Base-by-base conservation (phyloP, 331 rosid genomes). In the Pyracantha coccinea region DNA sequence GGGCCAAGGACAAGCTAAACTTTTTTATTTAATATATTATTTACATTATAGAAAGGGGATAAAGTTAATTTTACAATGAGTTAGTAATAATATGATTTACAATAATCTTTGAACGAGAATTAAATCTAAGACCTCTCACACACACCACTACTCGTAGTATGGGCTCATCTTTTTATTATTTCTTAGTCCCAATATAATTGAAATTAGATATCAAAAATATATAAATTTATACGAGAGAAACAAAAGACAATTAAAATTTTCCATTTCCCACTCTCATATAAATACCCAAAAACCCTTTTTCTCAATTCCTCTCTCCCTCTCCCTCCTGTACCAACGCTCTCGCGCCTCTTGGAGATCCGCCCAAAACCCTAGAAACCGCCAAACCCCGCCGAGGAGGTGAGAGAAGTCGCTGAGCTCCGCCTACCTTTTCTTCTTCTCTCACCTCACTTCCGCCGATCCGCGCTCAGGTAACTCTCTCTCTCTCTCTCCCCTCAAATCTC, bases 311-410 rank as follows among this genome's bases (percentile, higher is more conserved):
- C 50, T 52, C 62, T 15, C 11, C 19, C 6, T 33, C 79, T 35
- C 73, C 67, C 31, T 57, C 5, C 74, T 24, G 33, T 27, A 27
- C 70, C 60, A 47, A 44, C 54, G 14, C 74, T 53, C 63, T 61
- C 76, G 68, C 63, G 76, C 84, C 84, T 80, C 80, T 55, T 75
- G 57, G 68, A 68, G 81, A 76, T 59, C 68, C 79, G 27, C 75
- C 1, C 74, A 63, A 82, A 82, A 81, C 85, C 85, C 85, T 81
- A 81, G 78, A 72, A 54, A 50, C 70, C 79, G 61, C 77, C 78
- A 59, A 50, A 16, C 66, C 75, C 25, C 47, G 4, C 70, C 6
- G 13, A 14, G 67, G 82, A 77, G 81, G 81, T 73, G 82, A 69
- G 82, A 78, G 82, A 78, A 82, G 79, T 52, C 20, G 62, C 73